Evolutionary conservation across 208 protist species (phyloP).

Genomic region (Crithidia mellificae): DNA sequence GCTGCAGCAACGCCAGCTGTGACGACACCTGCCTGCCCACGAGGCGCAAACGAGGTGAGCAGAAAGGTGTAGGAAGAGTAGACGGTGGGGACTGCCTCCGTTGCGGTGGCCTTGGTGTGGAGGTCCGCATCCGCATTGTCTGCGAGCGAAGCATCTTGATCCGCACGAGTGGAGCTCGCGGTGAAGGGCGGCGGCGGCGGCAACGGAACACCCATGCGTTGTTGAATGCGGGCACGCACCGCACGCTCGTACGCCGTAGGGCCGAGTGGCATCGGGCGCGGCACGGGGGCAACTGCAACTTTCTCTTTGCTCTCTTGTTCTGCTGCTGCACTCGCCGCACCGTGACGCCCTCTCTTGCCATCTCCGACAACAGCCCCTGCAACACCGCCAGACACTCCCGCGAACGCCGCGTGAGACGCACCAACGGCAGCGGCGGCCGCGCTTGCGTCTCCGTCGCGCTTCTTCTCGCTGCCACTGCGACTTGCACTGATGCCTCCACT

Average conservation of each 20-base stretch:
- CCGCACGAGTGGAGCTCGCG: no score
- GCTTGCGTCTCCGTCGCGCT: not conserved
- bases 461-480: no score
- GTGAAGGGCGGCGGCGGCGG: not conserved
- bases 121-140: no score
- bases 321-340: not conserved
- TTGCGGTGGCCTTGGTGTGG: no score
- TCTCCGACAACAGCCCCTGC: not conserved
- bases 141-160: no score
- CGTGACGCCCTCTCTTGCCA: not conserved
- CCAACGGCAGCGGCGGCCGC: not conserved
- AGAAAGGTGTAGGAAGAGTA: slow-evolving; percentile 41
- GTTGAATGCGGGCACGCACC: slow-evolving; percentile 33
- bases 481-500: not conserved
- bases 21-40: not conserved
- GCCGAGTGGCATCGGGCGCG: slow-evolving; percentile 18
- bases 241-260: slow-evolving; percentile 18
- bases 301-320: not conserved
- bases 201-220: slow-evolving; percentile 27
- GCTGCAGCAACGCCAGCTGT: no score
- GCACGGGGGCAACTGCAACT: not conserved
- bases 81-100: slow-evolving; percentile 6
- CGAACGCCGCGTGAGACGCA: no score
- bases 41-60: slow-evolving; percentile 19
- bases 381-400: not conserved